Conservation (phyloP, 2,329 filamentous ascomycete genomes). For the Geosmithia putterillii region DNA sequence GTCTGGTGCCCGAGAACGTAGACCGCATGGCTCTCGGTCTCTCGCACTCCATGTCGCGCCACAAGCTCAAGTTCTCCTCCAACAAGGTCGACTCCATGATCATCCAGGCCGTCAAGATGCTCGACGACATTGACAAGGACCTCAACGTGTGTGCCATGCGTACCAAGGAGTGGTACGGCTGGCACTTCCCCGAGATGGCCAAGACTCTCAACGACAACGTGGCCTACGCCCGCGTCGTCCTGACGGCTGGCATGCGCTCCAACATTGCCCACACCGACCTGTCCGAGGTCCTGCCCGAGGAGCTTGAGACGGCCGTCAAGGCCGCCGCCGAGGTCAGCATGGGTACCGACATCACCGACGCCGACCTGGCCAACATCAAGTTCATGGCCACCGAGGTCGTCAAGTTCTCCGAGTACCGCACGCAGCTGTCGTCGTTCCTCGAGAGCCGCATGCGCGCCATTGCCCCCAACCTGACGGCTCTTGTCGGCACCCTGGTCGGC, state of each 20-base stretch:
- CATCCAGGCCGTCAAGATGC: conserved; percentile 84
- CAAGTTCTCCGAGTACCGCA: conserved; percentile 79
- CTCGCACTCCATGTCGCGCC: conserved; percentile 88
- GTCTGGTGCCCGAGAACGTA: conserved; percentile 72
- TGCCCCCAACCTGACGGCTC: conserved; percentile 85
- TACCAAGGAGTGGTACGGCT: conserved; percentile 99
- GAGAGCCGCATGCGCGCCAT: conserved; percentile 92
- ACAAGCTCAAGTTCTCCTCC: conserved; percentile 97
- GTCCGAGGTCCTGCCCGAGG: conserved; percentile 84
- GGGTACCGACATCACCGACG: conserved; percentile 91
- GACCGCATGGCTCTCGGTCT: conserved; percentile 93
- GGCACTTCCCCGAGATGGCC: conserved; percentile 98
- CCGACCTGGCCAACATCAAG: conserved; percentile 88
- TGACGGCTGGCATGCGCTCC: conserved; percentile 79
- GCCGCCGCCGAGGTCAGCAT: conserved; percentile 92
- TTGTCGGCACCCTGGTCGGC: conserved; percentile 88
- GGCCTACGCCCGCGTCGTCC: conserved; percentile 79
- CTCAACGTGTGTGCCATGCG: conserved; percentile 98
- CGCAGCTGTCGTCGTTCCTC: conserved; percentile 79
- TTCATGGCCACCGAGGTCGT: conserved; percentile 89
- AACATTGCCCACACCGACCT: conserved; percentile 69
- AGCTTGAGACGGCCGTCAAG: conserved; percentile 87
- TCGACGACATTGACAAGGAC: conserved; percentile 97
- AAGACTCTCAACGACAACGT: conserved; percentile 96
- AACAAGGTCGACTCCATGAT: conserved; percentile 99